Base-by-base conservation (phyloP, 192 early-diverging fungal species). In the Coemansia sp. region DNA sequence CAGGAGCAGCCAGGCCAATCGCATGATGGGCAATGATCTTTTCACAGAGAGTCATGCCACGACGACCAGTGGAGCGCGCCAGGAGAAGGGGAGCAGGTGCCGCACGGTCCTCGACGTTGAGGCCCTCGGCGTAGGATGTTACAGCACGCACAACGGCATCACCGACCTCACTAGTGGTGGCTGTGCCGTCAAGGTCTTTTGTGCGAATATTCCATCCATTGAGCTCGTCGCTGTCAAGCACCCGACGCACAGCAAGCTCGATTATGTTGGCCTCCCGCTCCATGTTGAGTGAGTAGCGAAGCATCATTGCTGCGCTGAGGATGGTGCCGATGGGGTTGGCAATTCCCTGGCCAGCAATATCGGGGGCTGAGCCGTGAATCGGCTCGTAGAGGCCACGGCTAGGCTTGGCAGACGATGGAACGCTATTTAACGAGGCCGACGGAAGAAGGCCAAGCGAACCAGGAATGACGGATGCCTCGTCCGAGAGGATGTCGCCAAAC, bases 291-390 rank as follows among this genome's bases (percentile, higher is more conserved):
- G 96, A 97, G 85, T 97, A 99, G 61, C 91, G 88, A 67, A 99
- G 84, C 79, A 99, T 81, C 87, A 99, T 87, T 26, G 97, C 96
- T 33, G 86, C 91, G 70, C 89, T 91, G 62, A 99, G 91, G 68
- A 99, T 99, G 46, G 96, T 98, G 42, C 94, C 97, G 37, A 99
- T 89, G 28, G 97, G 97, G 82, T 99, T 99, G 49, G 95, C 95
- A 67, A 96, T 90, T 43, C 91, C 92, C 82, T 96, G 87, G 45
- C 97, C 97, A 39, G 97, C 95, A 82, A 99, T 98, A 83, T 99
- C 97, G 30, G 97, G 97, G 2, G 97, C 95, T 29, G 91, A 94
- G 46, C 97, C 97, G 81, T 99, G 97, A 72, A 98, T 98, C n/a
- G 97, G 97, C 85, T 99, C 97, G 70, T 97, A 99, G 55, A 99